Conservation (phyloP, 2,329 filamentous ascomycete species). For the Leptographium galeiforme region DNA sequence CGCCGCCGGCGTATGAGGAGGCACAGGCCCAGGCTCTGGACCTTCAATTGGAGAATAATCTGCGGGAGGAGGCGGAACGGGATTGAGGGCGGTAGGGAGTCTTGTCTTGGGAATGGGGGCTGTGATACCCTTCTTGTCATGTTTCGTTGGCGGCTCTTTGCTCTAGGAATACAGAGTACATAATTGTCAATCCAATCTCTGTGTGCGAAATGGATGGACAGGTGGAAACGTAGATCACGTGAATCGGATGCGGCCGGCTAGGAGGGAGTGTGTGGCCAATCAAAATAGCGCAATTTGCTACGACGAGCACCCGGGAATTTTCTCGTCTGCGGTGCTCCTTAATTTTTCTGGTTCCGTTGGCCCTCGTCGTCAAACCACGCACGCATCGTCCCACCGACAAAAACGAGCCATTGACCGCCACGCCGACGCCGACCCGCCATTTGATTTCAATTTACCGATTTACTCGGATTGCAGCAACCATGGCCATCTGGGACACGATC, state of each 20-base stretch:
- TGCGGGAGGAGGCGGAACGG: constrained; percentile 60
- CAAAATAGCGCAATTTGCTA: constrained; percentile 12
- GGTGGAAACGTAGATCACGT: constrained; percentile 6
- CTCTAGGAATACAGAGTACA: neutral
- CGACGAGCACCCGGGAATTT: constrained; percentile 1
- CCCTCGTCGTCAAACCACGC: neutral
- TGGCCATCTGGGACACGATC: constrained; percentile 55
- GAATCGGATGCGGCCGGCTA: constrained; percentile 11
- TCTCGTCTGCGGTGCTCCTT: neutral
- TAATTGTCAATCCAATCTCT: neutral
- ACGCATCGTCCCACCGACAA: neutral
- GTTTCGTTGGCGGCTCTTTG: neutral
- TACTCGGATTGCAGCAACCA: constrained; percentile 19
- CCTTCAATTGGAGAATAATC: constrained; percentile 51
- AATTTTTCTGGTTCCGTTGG: neutral
- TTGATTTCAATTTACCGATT: too few species aligned
- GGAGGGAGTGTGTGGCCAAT: constrained; percentile 5
- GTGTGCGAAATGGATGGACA: neutral
- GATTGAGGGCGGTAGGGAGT: constrained; percentile 17
- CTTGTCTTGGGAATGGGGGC: neutral
- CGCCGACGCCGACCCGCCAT: too few species aligned
- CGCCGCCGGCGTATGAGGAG: constrained; percentile 85
- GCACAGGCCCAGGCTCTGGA: constrained; percentile 59
- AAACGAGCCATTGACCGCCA: neutral
- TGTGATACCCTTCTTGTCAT: constrained; percentile 7